Evolutionary conservation across 306 rosid genomes (phyloP).

Genomic region (Citrullus colocynthis): DNA sequence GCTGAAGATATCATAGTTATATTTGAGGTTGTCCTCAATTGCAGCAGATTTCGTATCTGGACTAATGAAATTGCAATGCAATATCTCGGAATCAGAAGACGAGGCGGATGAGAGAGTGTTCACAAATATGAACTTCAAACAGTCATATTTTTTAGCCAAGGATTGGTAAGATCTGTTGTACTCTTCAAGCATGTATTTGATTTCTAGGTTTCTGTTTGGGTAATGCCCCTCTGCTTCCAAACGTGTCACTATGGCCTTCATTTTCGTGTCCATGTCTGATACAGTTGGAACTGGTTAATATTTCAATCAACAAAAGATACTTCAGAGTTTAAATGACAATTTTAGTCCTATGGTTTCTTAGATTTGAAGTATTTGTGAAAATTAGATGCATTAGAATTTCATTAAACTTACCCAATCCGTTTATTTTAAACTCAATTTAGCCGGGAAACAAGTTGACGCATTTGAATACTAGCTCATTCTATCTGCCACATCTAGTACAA

Average conservation of each 20-base stretch:
- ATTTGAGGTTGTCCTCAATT: background rate
- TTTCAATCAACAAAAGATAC: background rate
- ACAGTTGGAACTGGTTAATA: background rate
- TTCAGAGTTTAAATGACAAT: background rate
- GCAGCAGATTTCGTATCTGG: background rate
- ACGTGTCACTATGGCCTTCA: background rate
- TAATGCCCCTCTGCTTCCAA: conserved; percentile 2
- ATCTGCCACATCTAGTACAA: background rate
- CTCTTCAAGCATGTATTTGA: conserved; percentile 4
- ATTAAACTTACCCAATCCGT: background rate
- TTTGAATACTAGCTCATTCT: background rate
- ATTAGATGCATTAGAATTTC: background rate
- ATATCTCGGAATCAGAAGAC: background rate
- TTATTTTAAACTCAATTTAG: background rate
- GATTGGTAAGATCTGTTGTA: background rate
- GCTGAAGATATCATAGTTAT: background rate
- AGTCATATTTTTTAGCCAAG: conserved; percentile 6
- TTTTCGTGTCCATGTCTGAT: conserved; percentile 4
- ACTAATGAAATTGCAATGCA: background rate
- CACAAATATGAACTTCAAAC: background rate
- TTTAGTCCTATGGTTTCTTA: background rate
- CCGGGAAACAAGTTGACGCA: background rate
- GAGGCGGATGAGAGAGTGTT: background rate
- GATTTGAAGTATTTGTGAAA: background rate
- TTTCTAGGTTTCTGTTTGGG: background rate